Evolutionary conservation across 1,284 basidiomycete genomes (phyloP).

Genomic region (Malassezia restricta): DNA sequence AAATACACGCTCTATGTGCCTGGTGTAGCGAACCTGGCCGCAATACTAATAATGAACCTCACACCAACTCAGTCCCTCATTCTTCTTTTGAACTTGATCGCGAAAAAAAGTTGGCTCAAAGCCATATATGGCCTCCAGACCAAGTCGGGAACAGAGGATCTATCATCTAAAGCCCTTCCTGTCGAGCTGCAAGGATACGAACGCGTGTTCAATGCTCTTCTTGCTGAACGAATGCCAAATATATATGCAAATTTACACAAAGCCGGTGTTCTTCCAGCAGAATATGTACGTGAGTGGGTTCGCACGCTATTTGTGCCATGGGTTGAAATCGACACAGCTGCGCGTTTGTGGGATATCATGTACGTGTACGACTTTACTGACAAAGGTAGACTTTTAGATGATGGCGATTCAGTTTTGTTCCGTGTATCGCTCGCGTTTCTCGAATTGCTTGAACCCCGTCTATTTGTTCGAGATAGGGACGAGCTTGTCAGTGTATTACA

Average conservation of each 20-base stretch:
- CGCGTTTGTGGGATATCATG: constrained; percentile 36
- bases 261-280: constrained; percentile 20
- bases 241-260: constrained; percentile 50
- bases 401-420: constrained; percentile 31
- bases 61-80: constrained; percentile 63
- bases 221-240: constrained; percentile 86
- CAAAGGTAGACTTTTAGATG: constrained; percentile 22
- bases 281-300: constrained; percentile 30
- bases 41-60: constrained; percentile 81
- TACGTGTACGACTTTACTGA: background rate
- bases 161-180: background rate
- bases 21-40: constrained; percentile 54
- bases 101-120: constrained; percentile 31
- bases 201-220: constrained; percentile 79
- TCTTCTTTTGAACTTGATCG: constrained; percentile 65
- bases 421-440: constrained; percentile 32
- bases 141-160: background rate
- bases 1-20: constrained; percentile 29
- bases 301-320: constrained; percentile 25
- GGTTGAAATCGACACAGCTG: constrained; percentile 33
- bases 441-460: constrained; percentile 26
- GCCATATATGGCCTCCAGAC: constrained; percentile 29
- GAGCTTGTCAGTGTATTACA: constrained; percentile 27
- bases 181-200: constrained; percentile 12
- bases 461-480: constrained; percentile 30